Conservation (phyloP, 345 rosid species). For the Eucalyptus tenuipes region DNA sequence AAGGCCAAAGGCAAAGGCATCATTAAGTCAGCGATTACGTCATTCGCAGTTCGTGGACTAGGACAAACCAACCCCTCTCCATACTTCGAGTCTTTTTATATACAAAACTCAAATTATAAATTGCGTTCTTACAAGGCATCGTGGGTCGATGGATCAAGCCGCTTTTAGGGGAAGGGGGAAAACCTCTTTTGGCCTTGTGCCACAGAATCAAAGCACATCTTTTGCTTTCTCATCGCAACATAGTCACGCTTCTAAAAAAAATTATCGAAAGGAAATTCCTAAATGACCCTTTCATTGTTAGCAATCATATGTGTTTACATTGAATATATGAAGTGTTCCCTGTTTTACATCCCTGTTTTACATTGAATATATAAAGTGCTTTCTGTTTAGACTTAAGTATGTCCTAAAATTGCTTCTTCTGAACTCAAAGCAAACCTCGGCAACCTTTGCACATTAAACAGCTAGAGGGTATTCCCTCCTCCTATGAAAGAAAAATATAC, state of each 20-base stretch:
- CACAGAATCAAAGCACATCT: background rate
- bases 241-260: background rate
- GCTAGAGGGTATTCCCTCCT: too few species aligned
- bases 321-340: background rate
- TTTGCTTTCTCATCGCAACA: background rate
- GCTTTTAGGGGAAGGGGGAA: background rate
- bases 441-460: too few species aligned
- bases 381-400: fast-evolving
- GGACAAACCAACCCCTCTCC: background rate
- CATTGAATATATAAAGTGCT: background rate
- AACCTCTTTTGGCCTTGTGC: background rate
- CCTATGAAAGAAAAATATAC: fast-evolving
- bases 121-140: background rate
- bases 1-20: background rate
- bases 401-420: fast-evolving
- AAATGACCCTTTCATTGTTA: background rate
- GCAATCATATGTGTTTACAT: background rate
- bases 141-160: background rate
- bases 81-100: background rate
- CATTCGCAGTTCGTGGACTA: background rate
- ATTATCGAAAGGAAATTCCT: background rate
- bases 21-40: background rate
- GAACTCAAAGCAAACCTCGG: fast-evolving
- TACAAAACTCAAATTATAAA: background rate
- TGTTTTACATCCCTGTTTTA: too few species aligned